phyloP scores from a whole-genome alignment of 2,329 filamentous ascomycete genomes.

The Colletotrichum endophyticum region DNA sequence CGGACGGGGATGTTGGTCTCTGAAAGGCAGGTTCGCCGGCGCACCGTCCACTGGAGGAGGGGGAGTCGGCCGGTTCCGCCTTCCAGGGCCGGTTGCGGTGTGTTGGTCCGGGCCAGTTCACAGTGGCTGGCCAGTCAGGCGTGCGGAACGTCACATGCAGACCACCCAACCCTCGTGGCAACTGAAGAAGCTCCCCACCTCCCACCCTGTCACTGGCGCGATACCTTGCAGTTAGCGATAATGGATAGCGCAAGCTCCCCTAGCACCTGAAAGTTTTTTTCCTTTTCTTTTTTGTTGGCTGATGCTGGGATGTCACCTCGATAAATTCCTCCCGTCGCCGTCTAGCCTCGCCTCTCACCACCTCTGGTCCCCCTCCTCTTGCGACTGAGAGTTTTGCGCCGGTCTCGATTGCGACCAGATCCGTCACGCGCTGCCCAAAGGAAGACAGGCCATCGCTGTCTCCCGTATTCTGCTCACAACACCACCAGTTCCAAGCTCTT shows the following conservation, averaged over 20 bases:
- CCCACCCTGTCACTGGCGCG: not conserved
- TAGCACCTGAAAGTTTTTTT: conserved; percentile 15
- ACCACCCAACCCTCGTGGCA: conserved; percentile 7
- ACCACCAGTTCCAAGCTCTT: not conserved
- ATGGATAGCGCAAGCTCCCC: not conserved
- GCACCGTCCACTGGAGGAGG: not conserved
- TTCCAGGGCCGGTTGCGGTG: conserved; percentile 11
- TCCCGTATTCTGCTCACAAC: not conserved
- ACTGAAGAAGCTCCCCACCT: conserved; percentile 11
- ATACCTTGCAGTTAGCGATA: not conserved
- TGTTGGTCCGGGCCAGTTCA: not conserved
- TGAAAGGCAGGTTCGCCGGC: conserved; percentile 3
- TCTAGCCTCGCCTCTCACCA: not conserved
- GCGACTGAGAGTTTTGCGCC: not conserved
- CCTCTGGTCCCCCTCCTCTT: not conserved
- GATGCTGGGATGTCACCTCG: conserved; percentile 4
- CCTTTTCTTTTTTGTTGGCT: not conserved
- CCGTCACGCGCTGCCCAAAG: not conserved
- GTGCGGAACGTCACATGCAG: conserved; percentile 11
- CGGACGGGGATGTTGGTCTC: conserved; percentile 5
- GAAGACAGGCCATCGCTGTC: not conserved
- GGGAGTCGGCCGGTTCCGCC: conserved; percentile 17
- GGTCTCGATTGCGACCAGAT: not conserved
- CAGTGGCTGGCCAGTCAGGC: not conserved
- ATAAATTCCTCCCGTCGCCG: not conserved